Conservation (phyloP, 2,329 filamentous ascomycete species). For the Ophiosphaerella korrae region DNA sequence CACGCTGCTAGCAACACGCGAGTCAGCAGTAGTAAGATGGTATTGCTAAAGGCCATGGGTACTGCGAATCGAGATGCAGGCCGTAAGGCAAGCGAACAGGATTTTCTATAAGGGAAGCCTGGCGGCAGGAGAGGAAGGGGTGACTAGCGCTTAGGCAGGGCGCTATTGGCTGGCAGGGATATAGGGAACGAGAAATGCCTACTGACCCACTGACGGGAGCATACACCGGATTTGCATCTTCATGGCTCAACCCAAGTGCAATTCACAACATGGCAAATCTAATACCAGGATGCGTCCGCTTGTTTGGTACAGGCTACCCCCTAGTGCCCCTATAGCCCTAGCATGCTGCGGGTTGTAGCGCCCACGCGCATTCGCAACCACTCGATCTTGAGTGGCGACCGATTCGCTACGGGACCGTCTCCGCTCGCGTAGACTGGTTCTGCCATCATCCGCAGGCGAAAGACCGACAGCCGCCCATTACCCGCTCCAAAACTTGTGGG, state of each 20-base stretch:
- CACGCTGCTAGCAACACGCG: slow-evolving; percentile 1
- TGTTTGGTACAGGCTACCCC: background rate
- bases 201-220: too few relatives aligned
- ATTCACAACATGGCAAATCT: background rate
- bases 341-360: background rate
- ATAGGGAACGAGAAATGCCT: too few relatives aligned
- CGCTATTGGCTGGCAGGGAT: too few relatives aligned
- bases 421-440: slow-evolving; percentile 20
- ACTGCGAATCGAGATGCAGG: background rate
- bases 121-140: slow-evolving; percentile 9
- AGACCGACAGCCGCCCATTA: slow-evolving; percentile 12
- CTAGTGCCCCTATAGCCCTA: too few relatives aligned
- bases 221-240: background rate
- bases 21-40: slow-evolving; percentile 12
- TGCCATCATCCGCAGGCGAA: slow-evolving; percentile 1
- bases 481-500: background rate
- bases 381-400: slow-evolving; percentile 7
- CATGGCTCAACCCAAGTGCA: background rate
- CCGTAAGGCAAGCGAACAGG: slow-evolving; percentile 5
- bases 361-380: background rate
- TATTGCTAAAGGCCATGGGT: slow-evolving; percentile 1
- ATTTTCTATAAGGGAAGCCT: slow-evolving; percentile 34
- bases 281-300: background rate
- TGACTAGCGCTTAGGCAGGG: slow-evolving; percentile 4
- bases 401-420: slow-evolving; percentile 22